These are phyloP conservation scores for Alnus rubra DNA, from an alignment of 306 rosid species.

Conservation along the genomic window DNA sequence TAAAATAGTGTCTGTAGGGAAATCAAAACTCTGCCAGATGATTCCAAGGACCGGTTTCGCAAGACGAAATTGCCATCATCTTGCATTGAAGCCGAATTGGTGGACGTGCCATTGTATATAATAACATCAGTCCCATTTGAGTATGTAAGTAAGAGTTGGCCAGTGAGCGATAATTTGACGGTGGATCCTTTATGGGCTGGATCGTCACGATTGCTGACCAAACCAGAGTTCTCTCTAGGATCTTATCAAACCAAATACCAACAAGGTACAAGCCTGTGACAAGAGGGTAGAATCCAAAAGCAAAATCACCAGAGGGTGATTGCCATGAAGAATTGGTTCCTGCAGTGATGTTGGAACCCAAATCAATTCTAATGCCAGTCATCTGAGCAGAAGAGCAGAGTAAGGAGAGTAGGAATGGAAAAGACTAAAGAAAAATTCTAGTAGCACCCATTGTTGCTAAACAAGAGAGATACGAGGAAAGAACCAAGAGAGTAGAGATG, in stretches of 20 bases:
- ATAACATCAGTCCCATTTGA: background rate
- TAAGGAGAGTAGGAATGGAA: constrained; percentile 1
- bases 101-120: constrained; percentile 12
- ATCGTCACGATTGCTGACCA: constrained; percentile 41
- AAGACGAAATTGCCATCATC: constrained; percentile 32
- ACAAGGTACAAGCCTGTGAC: constrained; percentile 10
- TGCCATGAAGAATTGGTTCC: constrained; percentile 35
- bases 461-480: background rate
- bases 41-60: background rate
- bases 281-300: constrained; percentile 35
- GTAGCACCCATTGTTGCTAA: constrained; percentile 19
- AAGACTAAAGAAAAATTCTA: background rate
- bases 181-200: constrained; percentile 28
- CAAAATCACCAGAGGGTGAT: constrained; percentile 31
- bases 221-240: constrained; percentile 20
- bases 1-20: constrained; percentile 38
- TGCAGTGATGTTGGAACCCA: constrained; percentile 28
- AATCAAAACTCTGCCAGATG: constrained; percentile 36
- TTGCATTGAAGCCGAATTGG: constrained; percentile 24
- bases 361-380: background rate
- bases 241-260: constrained; percentile 33
- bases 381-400: constrained; percentile 7
- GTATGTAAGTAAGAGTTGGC: constrained; percentile 18
- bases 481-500: background rate
- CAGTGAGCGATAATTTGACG: constrained; percentile 19